These are phyloP conservation scores for Cyphellophora attinorum DNA, from an alignment of 2,329 filamentous ascomycete species.

Conservation along the genomic window DNA sequence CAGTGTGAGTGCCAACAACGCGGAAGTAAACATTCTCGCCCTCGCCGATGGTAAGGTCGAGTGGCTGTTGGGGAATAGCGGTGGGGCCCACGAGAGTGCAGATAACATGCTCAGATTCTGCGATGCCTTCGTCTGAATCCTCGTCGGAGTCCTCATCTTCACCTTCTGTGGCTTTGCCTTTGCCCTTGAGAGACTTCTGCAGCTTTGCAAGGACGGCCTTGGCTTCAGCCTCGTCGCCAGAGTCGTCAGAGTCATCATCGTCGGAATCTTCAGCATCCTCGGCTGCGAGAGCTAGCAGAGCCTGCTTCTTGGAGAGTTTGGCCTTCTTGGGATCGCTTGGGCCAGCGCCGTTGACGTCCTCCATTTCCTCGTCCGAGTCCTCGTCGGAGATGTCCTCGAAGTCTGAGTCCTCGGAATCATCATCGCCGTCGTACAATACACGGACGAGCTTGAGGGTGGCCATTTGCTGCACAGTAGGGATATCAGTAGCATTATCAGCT, in stretches of 20 bases:
- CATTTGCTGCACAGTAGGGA: constrained; percentile 43
- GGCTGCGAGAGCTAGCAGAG: constrained; percentile 66
- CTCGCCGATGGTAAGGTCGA: constrained; percentile 85
- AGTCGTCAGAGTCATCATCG: constrained; percentile 65
- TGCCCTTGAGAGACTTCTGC: constrained; percentile 51
- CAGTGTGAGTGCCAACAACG: constrained; percentile 77
- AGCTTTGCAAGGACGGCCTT: constrained; percentile 39
- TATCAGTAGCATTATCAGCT: constrained; percentile 49
- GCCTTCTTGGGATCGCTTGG: constrained; percentile 85
- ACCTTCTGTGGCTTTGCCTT: constrained; percentile 61
- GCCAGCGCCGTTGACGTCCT: constrained; percentile 35
- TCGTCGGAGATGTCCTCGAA: constrained; percentile 42
- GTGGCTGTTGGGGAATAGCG: constrained; percentile 65
- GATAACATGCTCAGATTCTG: constrained; percentile 82
- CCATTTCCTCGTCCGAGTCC: constrained; percentile 45
- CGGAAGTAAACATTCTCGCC: constrained; percentile 88
- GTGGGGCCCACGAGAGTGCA: constrained; percentile 86
- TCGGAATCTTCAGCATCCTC: constrained; percentile 65
- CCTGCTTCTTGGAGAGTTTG: constrained; percentile 74
- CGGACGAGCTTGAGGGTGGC: constrained; percentile 89
- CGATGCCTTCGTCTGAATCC: constrained; percentile 42
- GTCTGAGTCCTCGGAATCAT: constrained; percentile 57
- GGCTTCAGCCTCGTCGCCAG: constrained; percentile 51
- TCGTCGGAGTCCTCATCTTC: constrained; percentile 44
- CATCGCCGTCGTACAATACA: constrained; percentile 47